Conservation (phyloP, 495 filamentous ascomycete genomes). For the Penicillium daleae region DNA sequence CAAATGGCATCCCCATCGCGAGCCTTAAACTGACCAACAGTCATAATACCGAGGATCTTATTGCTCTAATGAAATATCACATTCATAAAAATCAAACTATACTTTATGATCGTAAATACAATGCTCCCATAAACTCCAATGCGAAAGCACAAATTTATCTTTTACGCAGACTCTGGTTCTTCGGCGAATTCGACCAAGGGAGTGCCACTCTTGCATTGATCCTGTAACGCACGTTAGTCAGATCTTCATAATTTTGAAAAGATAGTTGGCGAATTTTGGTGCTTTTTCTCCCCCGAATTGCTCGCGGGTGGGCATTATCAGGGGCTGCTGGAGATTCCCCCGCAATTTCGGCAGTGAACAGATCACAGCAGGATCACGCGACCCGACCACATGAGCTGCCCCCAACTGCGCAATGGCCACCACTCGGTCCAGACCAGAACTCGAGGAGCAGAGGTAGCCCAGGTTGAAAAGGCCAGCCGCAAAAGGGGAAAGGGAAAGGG, state of each 20-base stretch:
- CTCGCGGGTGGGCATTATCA: not conserved
- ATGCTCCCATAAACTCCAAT: slow-evolving; percentile 3
- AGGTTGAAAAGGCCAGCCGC: not conserved
- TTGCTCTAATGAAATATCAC: not conserved
- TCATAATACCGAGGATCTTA: not conserved
- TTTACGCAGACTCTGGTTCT: slow-evolving; percentile 8
- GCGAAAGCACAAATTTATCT: not conserved
- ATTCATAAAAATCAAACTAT: not conserved
- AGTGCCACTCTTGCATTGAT: slow-evolving; percentile 62
- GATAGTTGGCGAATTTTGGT: too few species aligned
- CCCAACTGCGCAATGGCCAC: not conserved
- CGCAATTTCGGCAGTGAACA: not conserved
- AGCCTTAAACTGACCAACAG: not conserved
- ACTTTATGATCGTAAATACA: not conserved
- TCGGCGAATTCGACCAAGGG: slow-evolving; percentile 58
- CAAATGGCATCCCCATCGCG: not conserved
- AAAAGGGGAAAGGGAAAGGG: slow-evolving; percentile 8
- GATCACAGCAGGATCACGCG: slow-evolving; percentile 4
- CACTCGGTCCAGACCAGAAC: not conserved
- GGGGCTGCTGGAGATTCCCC: not conserved
- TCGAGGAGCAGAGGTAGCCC: not conserved
- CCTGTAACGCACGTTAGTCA: slow-evolving; percentile 47
- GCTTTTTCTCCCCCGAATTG: not conserved
- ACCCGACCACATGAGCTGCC: not conserved
- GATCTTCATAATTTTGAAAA: not conserved